phyloP scores from a whole-genome alignment of 1,284 basidiomycete genomes.

The Cryptococcus amylolentus region DNA sequence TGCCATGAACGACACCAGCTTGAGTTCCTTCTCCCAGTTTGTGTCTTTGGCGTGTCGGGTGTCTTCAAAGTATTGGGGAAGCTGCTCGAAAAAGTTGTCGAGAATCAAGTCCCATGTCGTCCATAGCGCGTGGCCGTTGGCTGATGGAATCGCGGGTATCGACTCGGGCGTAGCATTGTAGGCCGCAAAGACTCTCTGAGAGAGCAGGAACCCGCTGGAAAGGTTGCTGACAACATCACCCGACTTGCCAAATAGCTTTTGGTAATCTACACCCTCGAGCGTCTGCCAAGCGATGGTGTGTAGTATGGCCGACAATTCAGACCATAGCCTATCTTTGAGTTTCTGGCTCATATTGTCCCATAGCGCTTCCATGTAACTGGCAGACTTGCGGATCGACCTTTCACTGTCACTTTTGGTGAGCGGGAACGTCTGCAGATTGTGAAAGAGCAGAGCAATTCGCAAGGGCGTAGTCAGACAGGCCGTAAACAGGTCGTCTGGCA shows the following conservation, averaged over 20 bases:
- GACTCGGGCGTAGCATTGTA: constrained; percentile 30
- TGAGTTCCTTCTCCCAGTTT: constrained; percentile 26
- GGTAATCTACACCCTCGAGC: constrained; percentile 24
- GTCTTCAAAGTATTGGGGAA: constrained; percentile 31
- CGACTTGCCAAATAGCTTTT: constrained; percentile 28
- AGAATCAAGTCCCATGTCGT: constrained; percentile 40
- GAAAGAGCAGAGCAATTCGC: constrained; percentile 27
- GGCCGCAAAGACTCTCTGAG: constrained; percentile 29
- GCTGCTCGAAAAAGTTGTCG: constrained; percentile 40
- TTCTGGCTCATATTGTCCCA: constrained; percentile 23
- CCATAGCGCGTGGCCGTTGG: constrained; percentile 31
- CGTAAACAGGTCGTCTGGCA: constrained; percentile 40
- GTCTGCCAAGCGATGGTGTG: constrained; percentile 41
- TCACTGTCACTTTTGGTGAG: constrained; percentile 18
- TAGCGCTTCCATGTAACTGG: constrained; percentile 25
- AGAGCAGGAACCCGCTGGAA: constrained; percentile 31
- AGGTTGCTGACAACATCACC: constrained; percentile 29
- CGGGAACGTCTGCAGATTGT: constrained; percentile 36
- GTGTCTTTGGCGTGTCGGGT: background rate
- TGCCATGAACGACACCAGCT: constrained; percentile 38
- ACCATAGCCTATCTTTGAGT: constrained; percentile 28
- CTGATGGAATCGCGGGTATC: constrained; percentile 28
- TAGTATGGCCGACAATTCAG: constrained; percentile 30
- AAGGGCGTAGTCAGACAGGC: constrained; percentile 33
- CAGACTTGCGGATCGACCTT: constrained; percentile 10